These are phyloP conservation scores for Nitzschia sp. DNA, from an alignment of 108 stramenopile genomes.

Conservation along the genomic window DNA sequence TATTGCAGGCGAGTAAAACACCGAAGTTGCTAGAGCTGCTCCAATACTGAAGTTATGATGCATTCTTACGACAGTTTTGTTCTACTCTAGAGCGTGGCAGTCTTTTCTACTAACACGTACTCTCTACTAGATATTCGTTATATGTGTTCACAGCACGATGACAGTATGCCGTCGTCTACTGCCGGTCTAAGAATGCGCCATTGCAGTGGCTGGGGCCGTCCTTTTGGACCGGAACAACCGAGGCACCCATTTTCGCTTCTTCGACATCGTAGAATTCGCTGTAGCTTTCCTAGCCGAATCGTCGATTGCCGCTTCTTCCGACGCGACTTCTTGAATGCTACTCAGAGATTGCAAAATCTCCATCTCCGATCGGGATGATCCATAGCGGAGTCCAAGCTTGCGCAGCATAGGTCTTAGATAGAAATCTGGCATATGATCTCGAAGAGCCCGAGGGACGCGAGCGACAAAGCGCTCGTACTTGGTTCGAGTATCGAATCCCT, in stretches of 20 bases:
- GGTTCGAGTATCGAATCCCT: neutral
- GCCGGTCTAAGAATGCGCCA: neutral
- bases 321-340: neutral
- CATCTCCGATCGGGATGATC: constrained; percentile 6
- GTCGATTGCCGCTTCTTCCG: neutral
- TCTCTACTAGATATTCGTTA: no score
- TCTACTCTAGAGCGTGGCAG: no score
- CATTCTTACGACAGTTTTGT: no score
- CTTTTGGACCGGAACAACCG: constrained; percentile 9
- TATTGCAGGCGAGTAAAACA: no score
- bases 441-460: constrained; percentile 38
- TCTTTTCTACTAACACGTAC: no score
- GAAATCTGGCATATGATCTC: constrained; percentile 56
- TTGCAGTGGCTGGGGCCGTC: neutral
- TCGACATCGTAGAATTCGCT: constrained; percentile 1
- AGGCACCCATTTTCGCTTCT: constrained; percentile 6
- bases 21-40: no score
- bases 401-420: constrained; percentile 47
- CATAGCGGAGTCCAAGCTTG: constrained; percentile 7
- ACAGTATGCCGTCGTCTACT: no score
- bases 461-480: constrained; percentile 29
- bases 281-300: neutral
- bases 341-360: neutral
- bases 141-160: no score
- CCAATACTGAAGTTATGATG: no score